These are phyloP conservation scores for Talaromyces rugulosus DNA, from an alignment of 2,329 filamentous ascomycete species.

Conservation along the genomic window DNA sequence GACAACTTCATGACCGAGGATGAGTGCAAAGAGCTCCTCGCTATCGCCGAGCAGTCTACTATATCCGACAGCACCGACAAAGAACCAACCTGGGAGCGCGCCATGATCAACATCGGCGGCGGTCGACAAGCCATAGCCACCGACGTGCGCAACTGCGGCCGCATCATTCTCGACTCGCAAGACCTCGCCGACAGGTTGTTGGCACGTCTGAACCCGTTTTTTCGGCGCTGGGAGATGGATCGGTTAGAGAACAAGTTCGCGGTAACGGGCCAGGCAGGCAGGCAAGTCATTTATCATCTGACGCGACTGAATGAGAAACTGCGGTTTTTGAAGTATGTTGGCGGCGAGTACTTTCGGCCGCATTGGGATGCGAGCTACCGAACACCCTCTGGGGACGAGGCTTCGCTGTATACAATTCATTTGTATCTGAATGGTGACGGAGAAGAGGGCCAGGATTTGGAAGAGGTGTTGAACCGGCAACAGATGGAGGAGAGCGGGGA, in stretches of 20 bases:
- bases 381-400: conserved; percentile 50
- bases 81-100: conserved; percentile 57
- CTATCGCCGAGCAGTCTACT: conserved; percentile 46
- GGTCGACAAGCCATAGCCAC: conserved; percentile 57
- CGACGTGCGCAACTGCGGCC: conserved; percentile 64
- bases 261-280: conserved; percentile 43
- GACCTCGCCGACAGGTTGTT: conserved; percentile 61
- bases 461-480: conserved; percentile 18
- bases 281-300: conserved; percentile 34
- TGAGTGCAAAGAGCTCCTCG: conserved; percentile 59
- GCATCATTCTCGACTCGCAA: conserved; percentile 69
- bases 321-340: conserved; percentile 68
- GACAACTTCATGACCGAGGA: conserved; percentile 59
- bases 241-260: conserved; percentile 29
- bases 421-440: conserved; percentile 51
- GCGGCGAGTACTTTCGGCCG: conserved; percentile 68
- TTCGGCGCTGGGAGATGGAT: conserved; percentile 48
- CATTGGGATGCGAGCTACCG: conserved; percentile 66
- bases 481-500: conserved; percentile 18
- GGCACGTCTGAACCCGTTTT: conserved; percentile 47
- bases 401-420: conserved; percentile 53
- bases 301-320: conserved; percentile 65
- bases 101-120: conserved; percentile 62
- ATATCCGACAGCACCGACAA: conserved; percentile 10
- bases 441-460: conserved; percentile 26